phyloP scores from a whole-genome alignment of 192 early-diverging fungal species.

The Backusella morwellensis region DNA sequence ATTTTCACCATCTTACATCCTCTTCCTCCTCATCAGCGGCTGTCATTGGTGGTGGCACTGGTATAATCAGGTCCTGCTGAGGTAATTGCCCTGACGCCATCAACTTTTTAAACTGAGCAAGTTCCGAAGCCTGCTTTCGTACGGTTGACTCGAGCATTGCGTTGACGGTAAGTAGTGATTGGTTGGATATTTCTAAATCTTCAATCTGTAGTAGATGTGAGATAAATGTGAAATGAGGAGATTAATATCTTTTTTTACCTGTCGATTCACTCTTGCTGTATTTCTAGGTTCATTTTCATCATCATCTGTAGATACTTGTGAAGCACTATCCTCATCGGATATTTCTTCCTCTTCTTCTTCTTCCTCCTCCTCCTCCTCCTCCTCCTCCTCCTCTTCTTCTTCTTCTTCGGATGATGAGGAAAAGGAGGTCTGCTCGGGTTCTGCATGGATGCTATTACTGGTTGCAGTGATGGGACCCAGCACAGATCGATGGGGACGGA shows the following conservation, averaged over 20 bases:
- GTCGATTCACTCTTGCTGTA: slow-evolving; percentile 19
- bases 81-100: neutral
- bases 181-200: slow-evolving; percentile 57
- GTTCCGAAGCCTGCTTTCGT: slow-evolving; percentile 47
- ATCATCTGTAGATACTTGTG: neutral
- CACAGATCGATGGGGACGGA: neutral
- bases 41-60: neutral
- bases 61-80: neutral
- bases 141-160: slow-evolving; percentile 47
- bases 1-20: neutral
- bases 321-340: neutral
- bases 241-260: neutral
- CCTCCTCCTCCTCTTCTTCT: neutral
- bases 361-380: neutral
- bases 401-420: neutral
- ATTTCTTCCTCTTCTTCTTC: neutral
- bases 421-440: neutral
- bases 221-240: no score
- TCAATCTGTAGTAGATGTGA: slow-evolving; percentile 31
- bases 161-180: slow-evolving; percentile 49
- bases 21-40: neutral
- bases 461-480: slow-evolving; percentile 3
- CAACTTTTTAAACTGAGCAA: slow-evolving; percentile 43
- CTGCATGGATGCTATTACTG: neutral
- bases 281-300: neutral